phyloP scores from a whole-genome alignment of 306 rosid species.

The Sicyos edulis region DNA sequence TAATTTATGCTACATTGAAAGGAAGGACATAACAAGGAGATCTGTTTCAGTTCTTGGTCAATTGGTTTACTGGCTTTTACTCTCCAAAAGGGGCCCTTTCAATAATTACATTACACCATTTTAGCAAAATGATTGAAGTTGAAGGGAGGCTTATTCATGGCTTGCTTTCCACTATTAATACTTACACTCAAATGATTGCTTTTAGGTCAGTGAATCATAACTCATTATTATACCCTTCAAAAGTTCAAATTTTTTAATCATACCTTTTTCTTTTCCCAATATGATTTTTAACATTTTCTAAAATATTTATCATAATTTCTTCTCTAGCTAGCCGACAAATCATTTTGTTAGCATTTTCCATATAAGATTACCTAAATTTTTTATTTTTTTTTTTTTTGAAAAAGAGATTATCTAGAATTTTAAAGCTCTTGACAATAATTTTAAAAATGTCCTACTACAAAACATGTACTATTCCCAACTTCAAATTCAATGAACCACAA shows the following conservation, averaged over 20 bases:
- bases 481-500: no score
- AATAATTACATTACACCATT: not conserved
- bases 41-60: not conserved
- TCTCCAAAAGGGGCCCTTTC: not conserved
- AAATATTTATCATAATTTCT: not conserved
- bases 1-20: no score
- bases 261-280: not conserved
- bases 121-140: constrained; percentile 5
- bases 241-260: not conserved
- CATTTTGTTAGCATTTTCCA: not conserved
- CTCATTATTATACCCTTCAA: not conserved
- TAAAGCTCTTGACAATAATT: no score
- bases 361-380: not conserved
- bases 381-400: no score
- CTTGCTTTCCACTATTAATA: constrained; percentile 1
- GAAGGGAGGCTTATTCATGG: not conserved
- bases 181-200: not conserved
- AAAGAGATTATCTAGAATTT: not conserved
- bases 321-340: not conserved
- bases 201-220: not conserved
- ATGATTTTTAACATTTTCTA: not conserved
- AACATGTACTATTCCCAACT: no score
- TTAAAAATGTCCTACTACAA: no score
- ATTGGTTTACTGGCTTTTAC: not conserved
- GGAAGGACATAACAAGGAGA: no score